A percentile compares a stretch with the other conserved stretches of the same genome.
phyloP scores from a whole-genome alignment of 306 rosid genomes.

The Urtica urens region DNA sequence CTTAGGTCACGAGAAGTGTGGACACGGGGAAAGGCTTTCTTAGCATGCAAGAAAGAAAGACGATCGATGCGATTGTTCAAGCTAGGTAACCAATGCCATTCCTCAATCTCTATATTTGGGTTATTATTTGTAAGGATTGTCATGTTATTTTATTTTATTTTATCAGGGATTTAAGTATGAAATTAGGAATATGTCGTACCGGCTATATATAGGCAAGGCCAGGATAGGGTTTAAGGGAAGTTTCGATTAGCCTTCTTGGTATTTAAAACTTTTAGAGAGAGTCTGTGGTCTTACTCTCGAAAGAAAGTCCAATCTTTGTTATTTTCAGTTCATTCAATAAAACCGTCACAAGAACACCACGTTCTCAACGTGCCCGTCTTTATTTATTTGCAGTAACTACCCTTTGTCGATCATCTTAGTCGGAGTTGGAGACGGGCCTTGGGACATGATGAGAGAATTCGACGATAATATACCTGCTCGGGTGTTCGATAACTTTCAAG shows the following conservation, averaged over 20 bases:
- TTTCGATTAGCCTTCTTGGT: too few species aligned
- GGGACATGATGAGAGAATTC: conserved; percentile 86
- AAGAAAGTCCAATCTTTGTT: too few species aligned
- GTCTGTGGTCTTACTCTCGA: too few species aligned
- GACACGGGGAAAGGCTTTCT: conserved; percentile 53
- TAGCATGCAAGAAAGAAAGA: conserved; percentile 67
- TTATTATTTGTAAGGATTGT: too few species aligned
- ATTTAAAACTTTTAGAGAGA: too few species aligned
- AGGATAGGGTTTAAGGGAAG: too few species aligned
- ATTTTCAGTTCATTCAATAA: too few species aligned
- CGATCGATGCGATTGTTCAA: conserved; percentile 75
- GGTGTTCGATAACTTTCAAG: conserved; percentile 84
- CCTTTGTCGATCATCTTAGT: conserved; percentile 80
- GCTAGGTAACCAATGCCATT: conserved; percentile 61
- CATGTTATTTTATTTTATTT: too few species aligned
- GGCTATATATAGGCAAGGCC: too few species aligned
- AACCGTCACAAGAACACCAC: too few species aligned
- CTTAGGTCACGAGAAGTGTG: conserved; percentile 73
- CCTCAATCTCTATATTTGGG: neutral
- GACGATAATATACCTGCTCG: conserved; percentile 84
- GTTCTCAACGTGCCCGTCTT: neutral
- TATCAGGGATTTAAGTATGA: too few species aligned
- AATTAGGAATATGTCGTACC: too few species aligned
- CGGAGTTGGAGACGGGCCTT: conserved; percentile 96
- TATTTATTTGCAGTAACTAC: conserved; percentile 40